Conservation (phyloP, 2,329 filamentous ascomycete species). For the Chrysoporthe deuterocubensis region DNA sequence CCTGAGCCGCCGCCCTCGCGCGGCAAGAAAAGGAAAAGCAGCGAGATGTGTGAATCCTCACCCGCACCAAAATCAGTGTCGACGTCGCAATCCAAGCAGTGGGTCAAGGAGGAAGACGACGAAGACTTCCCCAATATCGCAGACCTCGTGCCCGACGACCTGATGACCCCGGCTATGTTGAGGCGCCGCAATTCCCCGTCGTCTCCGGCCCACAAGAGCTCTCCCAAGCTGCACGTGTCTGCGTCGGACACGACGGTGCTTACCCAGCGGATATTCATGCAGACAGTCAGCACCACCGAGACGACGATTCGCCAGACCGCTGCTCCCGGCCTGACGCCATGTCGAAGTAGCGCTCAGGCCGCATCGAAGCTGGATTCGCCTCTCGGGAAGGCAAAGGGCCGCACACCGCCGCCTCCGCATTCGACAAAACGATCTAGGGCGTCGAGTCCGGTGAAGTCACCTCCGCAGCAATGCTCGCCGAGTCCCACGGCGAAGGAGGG, state of each 20-base stretch:
- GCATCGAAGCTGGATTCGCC: slow-evolving; percentile 15
- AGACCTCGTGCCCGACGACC: slow-evolving; percentile 43
- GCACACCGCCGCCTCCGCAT: background rate
- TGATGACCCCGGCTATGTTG: slow-evolving; percentile 32
- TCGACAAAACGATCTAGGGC: background rate
- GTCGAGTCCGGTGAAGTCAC: slow-evolving; percentile 3
- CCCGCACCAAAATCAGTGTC: slow-evolving; percentile 29
- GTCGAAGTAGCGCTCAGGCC: slow-evolving; percentile 8
- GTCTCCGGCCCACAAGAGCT: slow-evolving; percentile 37
- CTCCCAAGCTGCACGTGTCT: slow-evolving; percentile 21
- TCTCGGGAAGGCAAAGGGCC: slow-evolving; percentile 29
- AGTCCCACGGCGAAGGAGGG: slow-evolving; percentile 6
- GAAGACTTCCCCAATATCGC: slow-evolving; percentile 60
- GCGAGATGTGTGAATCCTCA: slow-evolving; percentile 45
- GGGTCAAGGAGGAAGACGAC: slow-evolving; percentile 40
- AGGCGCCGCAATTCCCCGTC: slow-evolving; percentile 39
- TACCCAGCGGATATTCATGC: slow-evolving; percentile 32
- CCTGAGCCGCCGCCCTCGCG: slow-evolving; percentile 44
- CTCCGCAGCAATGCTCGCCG: background rate
- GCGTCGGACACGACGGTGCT: slow-evolving; percentile 25
- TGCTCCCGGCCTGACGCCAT: slow-evolving; percentile 9
- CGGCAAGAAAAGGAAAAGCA: slow-evolving; percentile 58
- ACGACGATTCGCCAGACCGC: slow-evolving; percentile 28
- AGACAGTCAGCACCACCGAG: slow-evolving; percentile 33
- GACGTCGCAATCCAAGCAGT: slow-evolving; percentile 41